Conservation (phyloP, 73 alveolate species). For the Paramecium octaurelia region DNA sequence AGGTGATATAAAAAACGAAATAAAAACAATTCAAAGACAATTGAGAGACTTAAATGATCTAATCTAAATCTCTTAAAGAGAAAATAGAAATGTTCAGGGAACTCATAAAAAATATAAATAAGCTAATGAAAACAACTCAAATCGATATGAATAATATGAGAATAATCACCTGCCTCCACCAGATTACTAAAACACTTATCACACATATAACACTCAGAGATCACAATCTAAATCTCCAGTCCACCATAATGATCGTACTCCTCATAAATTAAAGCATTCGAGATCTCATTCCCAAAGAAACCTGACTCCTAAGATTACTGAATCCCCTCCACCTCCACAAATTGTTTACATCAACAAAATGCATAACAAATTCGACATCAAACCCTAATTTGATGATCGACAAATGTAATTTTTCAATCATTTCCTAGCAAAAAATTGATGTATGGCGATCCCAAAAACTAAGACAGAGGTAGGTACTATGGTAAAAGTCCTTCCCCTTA, state of each 20-base stretch:
- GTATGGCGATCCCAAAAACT: not conserved
- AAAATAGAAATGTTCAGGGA: not conserved
- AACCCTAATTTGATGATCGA: constrained; percentile 15
- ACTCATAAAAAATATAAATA: not conserved
- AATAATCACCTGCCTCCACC: not conserved
- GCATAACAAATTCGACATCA: not conserved
- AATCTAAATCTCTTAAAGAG: not conserved
- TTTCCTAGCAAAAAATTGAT: not conserved
- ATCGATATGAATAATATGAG: not conserved
- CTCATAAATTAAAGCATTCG: not conserved
- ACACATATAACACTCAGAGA: not conserved
- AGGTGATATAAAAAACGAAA: not conserved
- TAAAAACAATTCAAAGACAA: not conserved
- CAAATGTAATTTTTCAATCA: not conserved
- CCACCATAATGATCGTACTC: not conserved
- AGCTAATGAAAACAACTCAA: not conserved
- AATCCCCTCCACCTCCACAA: constrained; percentile 30
- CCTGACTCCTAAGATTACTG: constrained; percentile 19
- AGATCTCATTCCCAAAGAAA: not conserved
- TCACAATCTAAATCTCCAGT: not conserved
- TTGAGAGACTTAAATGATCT: not conserved
- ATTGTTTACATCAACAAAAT: not conserved
- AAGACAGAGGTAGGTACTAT: not conserved
- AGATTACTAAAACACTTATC: not conserved
- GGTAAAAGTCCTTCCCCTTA: constrained; percentile 3